These are phyloP conservation scores for Knoxia roxburghii DNA, from an alignment of 257 asterid genomes.

Conservation along the genomic window DNA sequence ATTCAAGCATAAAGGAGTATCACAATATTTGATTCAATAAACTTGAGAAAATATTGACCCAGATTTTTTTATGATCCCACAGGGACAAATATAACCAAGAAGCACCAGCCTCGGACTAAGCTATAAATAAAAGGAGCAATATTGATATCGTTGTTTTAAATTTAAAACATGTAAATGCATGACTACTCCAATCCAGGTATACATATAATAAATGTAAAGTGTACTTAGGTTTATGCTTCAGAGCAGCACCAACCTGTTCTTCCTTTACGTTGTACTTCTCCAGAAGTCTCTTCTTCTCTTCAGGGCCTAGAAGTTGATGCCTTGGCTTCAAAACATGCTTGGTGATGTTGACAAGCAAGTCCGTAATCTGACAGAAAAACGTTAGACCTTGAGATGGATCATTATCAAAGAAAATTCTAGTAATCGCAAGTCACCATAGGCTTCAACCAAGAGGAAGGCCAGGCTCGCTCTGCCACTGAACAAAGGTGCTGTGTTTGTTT, in stretches of 20 bases:
- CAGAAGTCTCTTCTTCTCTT: conserved; percentile 61
- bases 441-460: not conserved
- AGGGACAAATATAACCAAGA: not conserved
- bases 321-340: conserved; percentile 85
- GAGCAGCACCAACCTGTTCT: conserved; percentile 56
- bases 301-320: conserved; percentile 60
- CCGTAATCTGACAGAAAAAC: conserved; percentile 54
- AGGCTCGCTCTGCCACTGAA: not conserved
- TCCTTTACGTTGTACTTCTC: conserved; percentile 65
- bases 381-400: not conserved
- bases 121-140: not conserved
- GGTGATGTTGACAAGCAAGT: conserved; percentile 78
- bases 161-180: not conserved
- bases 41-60: not conserved
- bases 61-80: not conserved
- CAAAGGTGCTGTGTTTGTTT: too few relatives aligned
- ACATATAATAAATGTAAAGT: not conserved
- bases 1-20: not conserved
- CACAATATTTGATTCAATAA: not conserved
- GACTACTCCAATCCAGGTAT: not conserved
- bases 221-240: not conserved
- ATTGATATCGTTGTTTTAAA: not conserved
- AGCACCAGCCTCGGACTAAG: not conserved
- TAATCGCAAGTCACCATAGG: not conserved
- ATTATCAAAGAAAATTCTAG: not conserved